Base-by-base conservation (phyloP, 345 rosid genomes). In the Eucalyptus lansdowneana region DNA sequence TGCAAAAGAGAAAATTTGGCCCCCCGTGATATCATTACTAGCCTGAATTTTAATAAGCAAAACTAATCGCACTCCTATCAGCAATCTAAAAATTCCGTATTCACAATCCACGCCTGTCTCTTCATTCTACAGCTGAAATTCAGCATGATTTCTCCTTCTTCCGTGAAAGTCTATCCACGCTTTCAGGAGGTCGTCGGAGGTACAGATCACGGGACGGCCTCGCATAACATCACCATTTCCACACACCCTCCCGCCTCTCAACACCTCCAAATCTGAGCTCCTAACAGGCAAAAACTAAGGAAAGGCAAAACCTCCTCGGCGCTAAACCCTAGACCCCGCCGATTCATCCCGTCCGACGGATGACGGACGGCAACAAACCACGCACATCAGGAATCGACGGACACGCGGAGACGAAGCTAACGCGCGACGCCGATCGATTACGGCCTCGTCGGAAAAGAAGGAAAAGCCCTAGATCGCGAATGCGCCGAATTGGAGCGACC, bases 1-100 rank as follows among this genome's bases (percentile, higher is more conserved):
- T 97, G 94, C 83, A 19, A 50, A 40, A 40, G 17, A 86, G 22
- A 8, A 86, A 31, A 50, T 31, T 19, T 2, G 5, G 1, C n/a
- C 1, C 0, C 40, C 42, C 42, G 4, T 3, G 3, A 27, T 0
- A 42, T 60, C 12, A 86, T 86, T 40, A 11, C 60, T 14, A 86
- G 27, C 87, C 87, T 25, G 8, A 50, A 40, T 72, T 37, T 16
- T 19, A 4, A 54, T 10, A n/a, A n/a, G 62, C 87, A 50, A 2
- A 22, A 2, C 60, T 29, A 17, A 50, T 10, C 17, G 27, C 54
- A 11, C 45, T 13, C 14, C 13, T 3, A 5, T 19, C 11, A 14
- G 60, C 87, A 21, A 72, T 76, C 83, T 76, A 76, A 37, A 37
- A 72, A 1, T 0, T 3, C 25, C 27, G 5, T 37, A 76, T 76